Percentiles rank a stretch among this genome's conserved stretches.
Conservation (phyloP, 805 yeast species). For the Monosporozyma aerobia region DNA sequence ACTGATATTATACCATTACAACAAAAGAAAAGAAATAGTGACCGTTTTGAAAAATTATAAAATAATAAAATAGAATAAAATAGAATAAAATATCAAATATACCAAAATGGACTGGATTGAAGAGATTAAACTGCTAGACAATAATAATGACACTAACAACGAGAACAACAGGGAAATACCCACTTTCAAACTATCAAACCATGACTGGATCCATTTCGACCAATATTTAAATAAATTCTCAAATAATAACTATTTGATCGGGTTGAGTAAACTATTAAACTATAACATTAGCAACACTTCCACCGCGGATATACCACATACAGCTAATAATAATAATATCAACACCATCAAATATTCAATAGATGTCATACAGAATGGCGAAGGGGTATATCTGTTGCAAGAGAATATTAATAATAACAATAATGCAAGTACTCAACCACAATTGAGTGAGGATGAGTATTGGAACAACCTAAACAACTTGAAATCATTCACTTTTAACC, state of each 20-base stretch:
- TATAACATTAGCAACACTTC: not conserved
- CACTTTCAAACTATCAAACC: not conserved
- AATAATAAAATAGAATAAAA: too few relatives aligned
- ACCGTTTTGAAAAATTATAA: too few relatives aligned
- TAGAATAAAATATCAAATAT: not conserved
- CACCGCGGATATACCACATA: too few relatives aligned
- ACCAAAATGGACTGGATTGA: not conserved
- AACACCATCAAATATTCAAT: too few relatives aligned
- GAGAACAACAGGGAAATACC: not conserved
- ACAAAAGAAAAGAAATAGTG: too few relatives aligned
- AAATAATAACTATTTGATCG: not conserved
- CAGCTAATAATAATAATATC: too few relatives aligned
- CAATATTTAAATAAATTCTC: not conserved
- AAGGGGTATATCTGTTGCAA: not conserved
- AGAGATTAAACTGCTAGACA: not conserved
- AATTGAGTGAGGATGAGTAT: not conserved
- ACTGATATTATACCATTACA: too few relatives aligned
- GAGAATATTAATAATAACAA: not conserved
- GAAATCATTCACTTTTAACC: not conserved
- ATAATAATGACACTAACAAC: not conserved
- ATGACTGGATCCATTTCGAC: not conserved
- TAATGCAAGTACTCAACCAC: not conserved
- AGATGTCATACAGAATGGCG: not conserved
- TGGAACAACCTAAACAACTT: not conserved
- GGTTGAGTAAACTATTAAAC: not conserved